A percentile compares a stretch with the other conserved stretches of the same genome.
Evolutionary conservation across 257 asterid genomes (phyloP).

Genomic region (Nyctanthes arbortristis): DNA sequence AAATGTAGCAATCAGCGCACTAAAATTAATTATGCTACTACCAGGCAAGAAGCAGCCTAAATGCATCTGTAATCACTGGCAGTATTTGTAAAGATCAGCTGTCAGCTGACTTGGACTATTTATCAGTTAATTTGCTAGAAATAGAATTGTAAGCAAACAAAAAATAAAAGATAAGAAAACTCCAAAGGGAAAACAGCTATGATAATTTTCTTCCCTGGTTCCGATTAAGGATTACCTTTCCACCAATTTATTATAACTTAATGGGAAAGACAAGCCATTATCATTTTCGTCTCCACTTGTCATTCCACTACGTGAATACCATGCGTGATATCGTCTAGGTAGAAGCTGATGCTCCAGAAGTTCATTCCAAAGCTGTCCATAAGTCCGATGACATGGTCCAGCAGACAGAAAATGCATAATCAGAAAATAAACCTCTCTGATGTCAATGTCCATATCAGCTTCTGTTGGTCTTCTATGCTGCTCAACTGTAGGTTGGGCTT

Average conservation of each 20-base stretch:
- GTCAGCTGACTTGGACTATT: background rate
- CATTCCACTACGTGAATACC: conserved; percentile 84
- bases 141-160: background rate
- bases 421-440: conserved; percentile 88
- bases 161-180: background rate
- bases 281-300: conserved; percentile 84
- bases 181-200: background rate
- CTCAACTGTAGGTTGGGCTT: conserved; percentile 54
- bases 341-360: conserved; percentile 95
- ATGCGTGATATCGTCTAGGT: conserved; percentile 96
- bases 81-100: background rate
- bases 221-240: conserved; percentile 58
- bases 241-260: conserved; percentile 73
- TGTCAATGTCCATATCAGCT: conserved; percentile 71
- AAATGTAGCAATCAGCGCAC: background rate
- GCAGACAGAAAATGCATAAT: conserved; percentile 97
- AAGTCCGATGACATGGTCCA: conserved; percentile 94
- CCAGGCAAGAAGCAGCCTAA: background rate
- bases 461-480: conserved; percentile 49
- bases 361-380: conserved; percentile 95
- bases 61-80: background rate
- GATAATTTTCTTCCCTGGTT: conserved; percentile 10
- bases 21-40: background rate
- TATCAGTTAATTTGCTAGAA: background rate
- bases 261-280: conserved; percentile 86